Evolutionary conservation across 2,329 filamentous ascomycete genomes (phyloP).

Genomic region (Didymella pomorum): DNA sequence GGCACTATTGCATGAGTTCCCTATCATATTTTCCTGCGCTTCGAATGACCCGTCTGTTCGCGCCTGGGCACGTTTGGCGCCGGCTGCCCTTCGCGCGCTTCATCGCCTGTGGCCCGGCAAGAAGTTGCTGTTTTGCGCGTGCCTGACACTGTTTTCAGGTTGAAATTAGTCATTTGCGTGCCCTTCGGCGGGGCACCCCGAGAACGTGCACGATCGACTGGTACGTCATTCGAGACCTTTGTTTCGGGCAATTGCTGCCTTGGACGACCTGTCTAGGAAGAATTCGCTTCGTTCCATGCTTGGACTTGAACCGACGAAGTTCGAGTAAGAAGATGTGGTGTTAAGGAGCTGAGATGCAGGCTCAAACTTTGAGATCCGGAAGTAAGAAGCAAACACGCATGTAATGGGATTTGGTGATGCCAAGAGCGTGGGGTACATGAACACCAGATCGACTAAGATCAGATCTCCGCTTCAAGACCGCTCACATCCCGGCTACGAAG

Average conservation of each 20-base stretch:
- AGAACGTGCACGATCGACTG: constrained; percentile 17
- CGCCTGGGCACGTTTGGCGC: constrained; percentile 35
- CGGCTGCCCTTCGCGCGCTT: constrained; percentile 24
- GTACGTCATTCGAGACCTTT: constrained; percentile 18
- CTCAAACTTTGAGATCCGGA: background rate
- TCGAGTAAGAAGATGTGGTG: background rate
- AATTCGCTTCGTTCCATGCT: too few species aligned
- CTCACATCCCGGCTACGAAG: background rate
- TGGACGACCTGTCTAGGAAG: background rate
- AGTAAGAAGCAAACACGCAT: constrained; percentile 23
- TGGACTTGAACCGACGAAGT: background rate
- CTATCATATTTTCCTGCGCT: constrained; percentile 31
- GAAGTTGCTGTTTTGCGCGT: constrained; percentile 27
- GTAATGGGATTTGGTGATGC: constrained; percentile 34
- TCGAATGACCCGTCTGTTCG: constrained; percentile 38
- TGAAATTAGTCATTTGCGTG: constrained; percentile 37
- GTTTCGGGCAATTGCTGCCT: constrained; percentile 6
- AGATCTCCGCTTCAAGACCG: constrained; percentile 9
- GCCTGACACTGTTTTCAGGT: constrained; percentile 32
- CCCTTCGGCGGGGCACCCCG: constrained; percentile 28
- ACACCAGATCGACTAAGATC: constrained; percentile 16
- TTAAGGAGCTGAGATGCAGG: constrained; percentile 12
- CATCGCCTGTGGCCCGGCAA: constrained; percentile 9
- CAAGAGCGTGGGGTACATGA: constrained; percentile 35
- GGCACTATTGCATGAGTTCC: constrained; percentile 13